Evolutionary conservation across 805 yeast species (phyloP).

Genomic region (Huiozyma sinensis): DNA sequence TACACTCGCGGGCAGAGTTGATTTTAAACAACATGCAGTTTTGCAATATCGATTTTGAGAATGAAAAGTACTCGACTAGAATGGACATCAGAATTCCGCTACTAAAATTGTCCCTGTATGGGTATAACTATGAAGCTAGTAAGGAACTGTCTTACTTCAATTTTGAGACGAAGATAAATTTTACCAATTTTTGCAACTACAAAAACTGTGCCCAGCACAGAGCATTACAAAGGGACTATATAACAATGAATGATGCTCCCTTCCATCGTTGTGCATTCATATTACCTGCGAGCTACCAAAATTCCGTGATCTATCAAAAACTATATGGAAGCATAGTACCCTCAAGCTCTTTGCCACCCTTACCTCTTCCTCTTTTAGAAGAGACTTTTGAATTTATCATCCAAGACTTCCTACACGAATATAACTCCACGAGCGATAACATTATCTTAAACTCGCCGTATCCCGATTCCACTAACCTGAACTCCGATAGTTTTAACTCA

Average conservation of each 20-base stretch:
- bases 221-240: slow-evolving; percentile 50
- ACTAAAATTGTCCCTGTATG: slow-evolving; percentile 25
- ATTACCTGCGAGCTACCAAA: slow-evolving; percentile 40
- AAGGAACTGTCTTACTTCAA: slow-evolving; percentile 27
- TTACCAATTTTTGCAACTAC: slow-evolving; percentile 51
- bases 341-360: slow-evolving; percentile 52
- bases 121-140: slow-evolving; percentile 16
- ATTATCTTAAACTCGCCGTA: neutral
- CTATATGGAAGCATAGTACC: slow-evolving; percentile 45
- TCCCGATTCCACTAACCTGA: neutral
- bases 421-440: slow-evolving; percentile 5
- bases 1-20: slow-evolving; percentile 17
- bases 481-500: neutral
- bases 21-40: slow-evolving; percentile 26
- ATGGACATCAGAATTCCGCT: slow-evolving; percentile 40
- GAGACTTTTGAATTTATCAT: slow-evolving; percentile 37
- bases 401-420: slow-evolving; percentile 26
- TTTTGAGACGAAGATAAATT: slow-evolving; percentile 45
- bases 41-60: slow-evolving; percentile 59
- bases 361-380: slow-evolving; percentile 47
- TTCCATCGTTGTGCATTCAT: slow-evolving; percentile 72
- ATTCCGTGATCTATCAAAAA: slow-evolving; percentile 34
- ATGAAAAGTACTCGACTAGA: slow-evolving; percentile 48
- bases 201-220: slow-evolving; percentile 33
- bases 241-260: slow-evolving; percentile 67